These are phyloP conservation scores for Hypoxylon sp. DNA, from an alignment of 2,329 filamentous ascomycete species.

Conservation along the genomic window DNA sequence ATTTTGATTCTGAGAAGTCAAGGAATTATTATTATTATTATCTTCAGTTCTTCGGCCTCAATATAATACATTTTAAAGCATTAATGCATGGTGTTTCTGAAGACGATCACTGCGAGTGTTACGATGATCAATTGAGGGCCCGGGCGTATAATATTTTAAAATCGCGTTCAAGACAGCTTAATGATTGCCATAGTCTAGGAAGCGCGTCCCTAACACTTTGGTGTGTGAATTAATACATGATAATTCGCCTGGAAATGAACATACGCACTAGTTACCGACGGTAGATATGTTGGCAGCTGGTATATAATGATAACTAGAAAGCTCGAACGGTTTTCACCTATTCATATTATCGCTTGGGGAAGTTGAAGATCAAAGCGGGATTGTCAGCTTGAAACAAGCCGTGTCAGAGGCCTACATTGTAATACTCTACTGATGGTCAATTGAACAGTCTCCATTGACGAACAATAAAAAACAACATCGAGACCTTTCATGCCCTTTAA, in stretches of 20 bases:
- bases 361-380: conserved; percentile 13
- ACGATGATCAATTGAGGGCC: conserved; percentile 13
- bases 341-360: neutral
- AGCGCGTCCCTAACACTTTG: neutral
- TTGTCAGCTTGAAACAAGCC: conserved; percentile 20
- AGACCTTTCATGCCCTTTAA: neutral
- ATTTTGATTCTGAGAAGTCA: neutral
- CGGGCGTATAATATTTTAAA: neutral
- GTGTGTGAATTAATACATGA: neutral
- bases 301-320: neutral
- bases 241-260: neutral
- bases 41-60: neutral
- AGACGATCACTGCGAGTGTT: conserved; percentile 15
- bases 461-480: neutral
- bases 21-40: neutral
- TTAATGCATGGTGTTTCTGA: conserved; percentile 31
- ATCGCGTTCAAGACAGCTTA: conserved; percentile 4
- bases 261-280: neutral
- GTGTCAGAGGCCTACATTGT: conserved; percentile 1
- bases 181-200: neutral
- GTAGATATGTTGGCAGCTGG: no score
- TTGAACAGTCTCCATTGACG: neutral
- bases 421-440: neutral
- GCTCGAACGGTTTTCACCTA: neutral
- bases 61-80: conserved; percentile 13